These are phyloP conservation scores for Cystofilobasidium ferigula DNA, from an alignment of 768 basidiomycete genomes.

Conservation along the genomic window DNA sequence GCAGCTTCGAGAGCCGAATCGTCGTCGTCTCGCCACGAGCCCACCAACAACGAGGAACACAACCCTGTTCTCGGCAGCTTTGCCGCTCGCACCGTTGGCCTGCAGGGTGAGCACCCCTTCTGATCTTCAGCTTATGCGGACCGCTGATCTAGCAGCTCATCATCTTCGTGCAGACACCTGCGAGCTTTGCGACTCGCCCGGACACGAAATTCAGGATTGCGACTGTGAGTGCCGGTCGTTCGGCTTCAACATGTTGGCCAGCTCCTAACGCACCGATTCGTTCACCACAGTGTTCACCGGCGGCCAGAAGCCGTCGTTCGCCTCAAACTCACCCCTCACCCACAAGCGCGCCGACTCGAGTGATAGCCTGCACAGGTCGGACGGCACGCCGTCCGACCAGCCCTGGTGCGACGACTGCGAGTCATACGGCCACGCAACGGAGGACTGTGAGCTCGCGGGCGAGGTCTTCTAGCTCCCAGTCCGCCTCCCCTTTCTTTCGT, in stretches of 20 bases:
- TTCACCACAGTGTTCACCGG: slow-evolving; percentile 3
- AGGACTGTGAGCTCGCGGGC: slow-evolving; percentile 69
- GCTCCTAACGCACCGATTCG: background rate
- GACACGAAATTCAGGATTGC: slow-evolving; percentile 79
- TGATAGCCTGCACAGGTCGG: no score
- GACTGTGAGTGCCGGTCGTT: slow-evolving; percentile 47
- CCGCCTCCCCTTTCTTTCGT: no score
- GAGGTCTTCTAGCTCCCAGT: slow-evolving; percentile 93
- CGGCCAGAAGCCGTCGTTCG: slow-evolving; percentile 17
- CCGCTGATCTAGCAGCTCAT: background rate
- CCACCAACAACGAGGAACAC: slow-evolving; percentile 26
- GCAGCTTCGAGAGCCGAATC: slow-evolving; percentile 36
- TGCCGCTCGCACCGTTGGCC: slow-evolving; percentile 28
- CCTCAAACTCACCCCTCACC: slow-evolving; percentile 37
- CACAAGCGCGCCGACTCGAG: no score
- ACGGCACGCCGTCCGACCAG: no score
- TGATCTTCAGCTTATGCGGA: background rate
- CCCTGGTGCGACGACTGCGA: slow-evolving; percentile 74
- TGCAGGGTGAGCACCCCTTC: background rate
- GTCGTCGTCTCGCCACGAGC: slow-evolving; percentile 34
- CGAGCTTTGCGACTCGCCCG: slow-evolving; percentile 74
- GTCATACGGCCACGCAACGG: slow-evolving; percentile 53
- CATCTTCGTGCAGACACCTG: slow-evolving; percentile 42
- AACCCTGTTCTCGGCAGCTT: slow-evolving; percentile 30
- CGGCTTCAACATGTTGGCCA: slow-evolving; percentile 24